Evolutionary conservation across 805 yeast species (phyloP), one percentile per base, ranked within the genome.

Genomic region (Wickerhamomyces mucosus): DNA sequence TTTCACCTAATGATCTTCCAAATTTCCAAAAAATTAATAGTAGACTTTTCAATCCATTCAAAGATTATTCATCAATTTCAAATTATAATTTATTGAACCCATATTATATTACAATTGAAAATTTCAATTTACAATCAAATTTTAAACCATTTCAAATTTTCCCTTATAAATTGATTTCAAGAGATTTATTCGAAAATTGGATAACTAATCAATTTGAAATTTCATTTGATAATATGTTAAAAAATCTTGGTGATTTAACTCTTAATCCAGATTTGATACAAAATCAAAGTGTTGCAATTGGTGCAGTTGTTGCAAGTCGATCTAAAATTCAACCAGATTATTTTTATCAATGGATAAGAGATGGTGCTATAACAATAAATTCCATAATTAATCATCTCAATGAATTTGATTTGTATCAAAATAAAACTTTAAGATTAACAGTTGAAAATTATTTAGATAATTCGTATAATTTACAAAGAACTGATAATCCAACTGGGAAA

Each of bases 341-440:
- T 55, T 86, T 73, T 47, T 89, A 69, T 48, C 94, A 82, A 50
- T 89, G 97, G 97, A 67, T 74, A 5, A 67, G 97, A 50, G 97
- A 89, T 53, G 75, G 86, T 20, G 96, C 96, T 0, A 69, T 89
- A 31, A 76, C 94, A 1, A 65, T 79, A 26, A 70, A 71, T 34
- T 64, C 94, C 0, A 57, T 89, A 29, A 62, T 80, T 5, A 68
- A 72, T 33, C 61, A 63, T 41, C 58, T 76, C 38, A 62, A 62
- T 19, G 82, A 77, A 36, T 33, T 32, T 23, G 49, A 49, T 14
- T 44, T 41, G 9, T 45, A 42, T 17, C 39, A 39, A 2, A 39
- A 48, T 38, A 29, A 37, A 8, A 48, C 56, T 5, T 39, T 60
- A 7, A 38, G 45, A 15, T 8, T 37, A 25, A 31, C 48, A 15